Conservation (phyloP, 495 filamentous ascomycete species). For the Apodospora peruviana region DNA sequence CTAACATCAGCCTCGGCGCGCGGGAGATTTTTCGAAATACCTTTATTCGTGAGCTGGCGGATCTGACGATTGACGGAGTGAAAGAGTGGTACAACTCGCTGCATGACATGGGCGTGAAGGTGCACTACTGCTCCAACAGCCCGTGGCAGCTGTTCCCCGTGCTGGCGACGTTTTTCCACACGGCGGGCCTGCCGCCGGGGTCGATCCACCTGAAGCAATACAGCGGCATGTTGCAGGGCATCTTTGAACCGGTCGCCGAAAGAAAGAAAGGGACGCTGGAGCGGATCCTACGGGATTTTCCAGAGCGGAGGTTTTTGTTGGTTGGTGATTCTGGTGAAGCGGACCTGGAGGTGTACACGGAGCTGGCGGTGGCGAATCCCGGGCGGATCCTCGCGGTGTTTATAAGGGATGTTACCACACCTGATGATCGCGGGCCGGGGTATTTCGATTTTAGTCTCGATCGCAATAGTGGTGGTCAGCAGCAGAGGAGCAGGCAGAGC, state of each 20-base stretch:
- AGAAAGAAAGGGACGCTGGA: constrained; percentile 85
- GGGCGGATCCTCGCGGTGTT: constrained; percentile 76
- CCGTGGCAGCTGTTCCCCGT: constrained; percentile 95
- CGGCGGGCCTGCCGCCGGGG: constrained; percentile 74
- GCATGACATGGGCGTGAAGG: constrained; percentile 68
- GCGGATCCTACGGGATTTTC: constrained; percentile 82
- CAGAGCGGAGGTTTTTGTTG: constrained; percentile 80
- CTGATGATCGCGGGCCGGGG: constrained; percentile 47
- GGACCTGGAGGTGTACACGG: constrained; percentile 94
- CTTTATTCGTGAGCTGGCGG: constrained; percentile 77
- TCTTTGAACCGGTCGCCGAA: constrained; percentile 96
- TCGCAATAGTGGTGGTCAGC: not conserved
- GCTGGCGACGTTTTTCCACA: constrained; percentile 72
- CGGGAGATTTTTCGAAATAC: constrained; percentile 95
- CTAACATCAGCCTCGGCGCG: constrained; percentile 77
- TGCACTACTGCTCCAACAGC: constrained; percentile 92
- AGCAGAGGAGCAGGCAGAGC: constrained; percentile 17
- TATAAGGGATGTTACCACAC: constrained; percentile 89
- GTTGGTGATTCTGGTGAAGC: constrained; percentile 95
- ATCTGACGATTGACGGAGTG: constrained; percentile 80
- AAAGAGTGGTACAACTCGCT: constrained; percentile 80
- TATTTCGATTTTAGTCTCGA: constrained; percentile 74
- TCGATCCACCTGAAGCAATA: constrained; percentile 96
- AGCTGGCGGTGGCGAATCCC: constrained; percentile 78
- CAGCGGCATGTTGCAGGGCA: constrained; percentile 89